Evolutionary conservation across 1,284 basidiomycete species (phyloP).

Genomic region (Ganoderma multipileum): DNA sequence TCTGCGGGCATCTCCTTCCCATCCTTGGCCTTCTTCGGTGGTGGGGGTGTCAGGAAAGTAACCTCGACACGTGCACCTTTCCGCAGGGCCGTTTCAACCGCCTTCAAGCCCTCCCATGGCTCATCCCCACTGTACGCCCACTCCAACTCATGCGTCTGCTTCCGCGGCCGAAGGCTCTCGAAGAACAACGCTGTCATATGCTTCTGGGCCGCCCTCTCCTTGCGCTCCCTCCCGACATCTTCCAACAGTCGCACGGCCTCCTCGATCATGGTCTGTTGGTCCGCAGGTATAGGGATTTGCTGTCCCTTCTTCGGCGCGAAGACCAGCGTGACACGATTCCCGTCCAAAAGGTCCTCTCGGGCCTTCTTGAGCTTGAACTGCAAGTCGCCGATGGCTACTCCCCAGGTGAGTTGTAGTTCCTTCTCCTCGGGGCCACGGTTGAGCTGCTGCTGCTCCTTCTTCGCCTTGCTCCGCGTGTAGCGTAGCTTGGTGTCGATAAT

Average conservation of each 20-base stretch:
- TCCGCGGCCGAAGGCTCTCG: constrained; percentile 32
- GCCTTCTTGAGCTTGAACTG: constrained; percentile 73
- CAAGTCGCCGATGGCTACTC: constrained; percentile 63
- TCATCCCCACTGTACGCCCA: constrained; percentile 24
- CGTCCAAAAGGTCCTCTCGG: constrained; percentile 63
- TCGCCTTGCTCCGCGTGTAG: constrained; percentile 43
- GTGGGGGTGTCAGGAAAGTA: constrained; percentile 23
- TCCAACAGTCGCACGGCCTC: constrained; percentile 48
- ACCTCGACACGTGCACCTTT: constrained; percentile 25
- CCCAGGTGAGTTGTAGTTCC: constrained; percentile 81
- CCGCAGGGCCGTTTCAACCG: constrained; percentile 17
- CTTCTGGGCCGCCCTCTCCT: constrained; percentile 46
- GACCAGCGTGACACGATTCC: constrained; percentile 63
- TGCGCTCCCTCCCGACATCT: constrained; percentile 62
- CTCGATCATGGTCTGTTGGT: constrained; percentile 38
- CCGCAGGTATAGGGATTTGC: constrained; percentile 32
- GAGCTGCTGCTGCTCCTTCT: constrained; percentile 41
- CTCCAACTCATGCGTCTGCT: constrained; percentile 21
- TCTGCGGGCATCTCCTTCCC: background rate
- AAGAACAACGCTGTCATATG: constrained; percentile 53
- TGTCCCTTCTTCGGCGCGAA: constrained; percentile 58
- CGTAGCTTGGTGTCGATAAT: constrained; percentile 49
- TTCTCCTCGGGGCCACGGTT: constrained; percentile 55
- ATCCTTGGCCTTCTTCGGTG: constrained; percentile 19
- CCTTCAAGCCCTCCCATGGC: constrained; percentile 21